Base-by-base conservation (phyloP, 495 filamentous ascomycete species). In the Poronia punctata region DNA sequence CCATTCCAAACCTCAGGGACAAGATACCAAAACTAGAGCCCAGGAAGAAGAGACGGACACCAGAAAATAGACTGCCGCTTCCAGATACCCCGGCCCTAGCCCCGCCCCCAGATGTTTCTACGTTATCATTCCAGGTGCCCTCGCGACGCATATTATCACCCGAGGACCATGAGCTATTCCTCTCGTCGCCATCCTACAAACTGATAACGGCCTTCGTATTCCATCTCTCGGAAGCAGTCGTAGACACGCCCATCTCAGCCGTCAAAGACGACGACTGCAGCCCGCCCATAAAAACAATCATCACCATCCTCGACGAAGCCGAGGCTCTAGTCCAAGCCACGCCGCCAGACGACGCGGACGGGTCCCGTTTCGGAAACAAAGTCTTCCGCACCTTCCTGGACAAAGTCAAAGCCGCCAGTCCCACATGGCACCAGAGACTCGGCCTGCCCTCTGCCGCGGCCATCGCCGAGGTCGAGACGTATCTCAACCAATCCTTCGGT, bases 281-380 rank as follows among this genome's bases (percentile, higher is more conserved):
- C 41, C 66, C 74, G 7, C 49, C 72, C 26, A 68, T 94, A 38
- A 58, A 62, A 38, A 71, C 75, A 17, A 76, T 97, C 35, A 64
- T 88, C n/a, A 46, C 56, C 8, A 78, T 95, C 28, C 73, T 99
- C 17, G 70, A 82, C 30, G 67, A 74, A 21, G 73, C 85, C 8
- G 77, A 82, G 36, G 58, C 67, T 3, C 64, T 85, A 7, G 67
- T 90, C 5, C 61, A 65, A 2, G 61, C 72, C 19, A 79, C 81
- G 32, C 93, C 93, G 2, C 81, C 93, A 1, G 71, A 84, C 46
- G 87, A 96, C 40, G 80, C 86, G 49, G 83, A 79, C 27, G 86
- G 85, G 18, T 95, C 88, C 4, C 77, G 92, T 25, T 99, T 99
- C 53, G 93, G 92, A 21, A 99, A 99, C 61, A 86, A 85, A 37